Percentiles rank a stretch among this genome's conserved stretches.
phyloP scores from a whole-genome alignment of 2,329 filamentous ascomycete genomes.

The Nothomitra cinnamomea region DNA sequence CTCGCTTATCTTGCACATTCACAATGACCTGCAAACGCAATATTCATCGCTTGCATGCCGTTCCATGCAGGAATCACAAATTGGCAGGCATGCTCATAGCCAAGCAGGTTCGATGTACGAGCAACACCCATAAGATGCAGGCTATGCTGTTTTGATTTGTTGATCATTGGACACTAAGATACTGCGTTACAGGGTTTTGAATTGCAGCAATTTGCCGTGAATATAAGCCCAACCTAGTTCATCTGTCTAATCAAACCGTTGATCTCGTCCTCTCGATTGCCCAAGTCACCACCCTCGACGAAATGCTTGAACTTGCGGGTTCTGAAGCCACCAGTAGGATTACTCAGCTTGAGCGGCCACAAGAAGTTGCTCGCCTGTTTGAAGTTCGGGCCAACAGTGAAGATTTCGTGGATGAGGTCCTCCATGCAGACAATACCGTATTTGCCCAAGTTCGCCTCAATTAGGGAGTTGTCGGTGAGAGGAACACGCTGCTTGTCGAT shows the following conservation, averaged over 20 bases:
- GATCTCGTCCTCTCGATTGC: conserved; percentile 98
- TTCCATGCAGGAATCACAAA: too few relatives aligned
- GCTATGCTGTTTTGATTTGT: background rate
- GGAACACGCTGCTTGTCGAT: conserved; percentile 94
- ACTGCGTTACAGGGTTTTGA: background rate
- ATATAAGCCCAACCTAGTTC: conserved; percentile 50
- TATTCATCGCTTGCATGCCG: too few relatives aligned
- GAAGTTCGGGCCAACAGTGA: conserved; percentile 97
- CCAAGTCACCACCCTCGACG: conserved; percentile 94
- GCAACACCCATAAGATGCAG: too few relatives aligned
- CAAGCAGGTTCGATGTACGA: too few relatives aligned
- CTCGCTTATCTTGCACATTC: too few relatives aligned
- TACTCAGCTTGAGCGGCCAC: conserved; percentile 99
- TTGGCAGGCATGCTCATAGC: too few relatives aligned
- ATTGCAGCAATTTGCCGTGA: background rate
- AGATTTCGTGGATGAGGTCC: conserved; percentile 98
- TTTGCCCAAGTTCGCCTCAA: conserved; percentile 93
- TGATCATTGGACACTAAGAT: background rate
- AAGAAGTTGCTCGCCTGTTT: conserved; percentile 99
- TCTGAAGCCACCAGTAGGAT: conserved; percentile 93
- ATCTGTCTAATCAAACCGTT: conserved; percentile 92
- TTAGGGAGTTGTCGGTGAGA: conserved; percentile 93
- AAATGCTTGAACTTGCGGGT: conserved; percentile 98
- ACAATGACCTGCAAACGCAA: too few relatives aligned
- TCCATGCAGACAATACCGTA: conserved; percentile 99